Conservation (phyloP, 2,329 filamentous ascomycete genomes). For the Beauveria bassiana region DNA sequence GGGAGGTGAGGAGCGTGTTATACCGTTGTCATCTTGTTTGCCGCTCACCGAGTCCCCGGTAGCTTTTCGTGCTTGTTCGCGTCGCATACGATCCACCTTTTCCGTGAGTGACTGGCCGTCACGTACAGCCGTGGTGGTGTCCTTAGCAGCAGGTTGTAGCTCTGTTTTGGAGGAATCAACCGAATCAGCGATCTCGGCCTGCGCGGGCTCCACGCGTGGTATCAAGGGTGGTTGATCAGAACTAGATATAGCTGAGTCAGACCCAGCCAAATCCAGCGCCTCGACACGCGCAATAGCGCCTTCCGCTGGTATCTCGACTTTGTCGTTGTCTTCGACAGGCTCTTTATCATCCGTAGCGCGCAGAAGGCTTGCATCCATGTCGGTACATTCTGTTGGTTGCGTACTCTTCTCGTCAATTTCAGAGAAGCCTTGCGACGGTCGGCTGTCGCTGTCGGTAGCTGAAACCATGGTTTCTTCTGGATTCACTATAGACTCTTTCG, state of each 20-base stretch:
- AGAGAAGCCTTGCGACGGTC: conserved; percentile 35
- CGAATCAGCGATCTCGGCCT: conserved; percentile 7
- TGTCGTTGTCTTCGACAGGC: conserved; percentile 16
- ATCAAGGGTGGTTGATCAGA: conserved; percentile 9
- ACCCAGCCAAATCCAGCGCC: conserved; percentile 40
- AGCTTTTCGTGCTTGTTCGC: conserved; percentile 32
- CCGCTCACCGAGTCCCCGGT: conserved; percentile 22
- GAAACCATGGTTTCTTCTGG: conserved; percentile 54
- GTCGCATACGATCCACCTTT: conserved; percentile 43
- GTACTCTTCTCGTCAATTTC: conserved; percentile 41
- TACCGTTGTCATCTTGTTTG: conserved; percentile 28
- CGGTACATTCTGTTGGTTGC: conserved; percentile 33
- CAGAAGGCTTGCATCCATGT: conserved; percentile 14
- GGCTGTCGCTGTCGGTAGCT: conserved; percentile 42
- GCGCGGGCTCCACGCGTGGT: conserved; percentile 3
- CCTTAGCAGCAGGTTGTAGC: neutral
- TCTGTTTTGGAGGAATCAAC: neutral
- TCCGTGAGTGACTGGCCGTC: conserved; percentile 30
- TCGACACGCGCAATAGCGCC: conserved; percentile 39
- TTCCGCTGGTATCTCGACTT: conserved; percentile 24
- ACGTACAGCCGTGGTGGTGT: conserved; percentile 11
- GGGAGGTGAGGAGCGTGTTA: conserved; percentile 41
- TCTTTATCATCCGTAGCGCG: conserved; percentile 26
- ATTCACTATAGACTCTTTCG: conserved; percentile 64
- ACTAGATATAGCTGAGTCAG: conserved; percentile 21